These are phyloP conservation scores for Fraxinus quadrangulata DNA, from an alignment of 257 asterid species.

Conservation along the genomic window DNA sequence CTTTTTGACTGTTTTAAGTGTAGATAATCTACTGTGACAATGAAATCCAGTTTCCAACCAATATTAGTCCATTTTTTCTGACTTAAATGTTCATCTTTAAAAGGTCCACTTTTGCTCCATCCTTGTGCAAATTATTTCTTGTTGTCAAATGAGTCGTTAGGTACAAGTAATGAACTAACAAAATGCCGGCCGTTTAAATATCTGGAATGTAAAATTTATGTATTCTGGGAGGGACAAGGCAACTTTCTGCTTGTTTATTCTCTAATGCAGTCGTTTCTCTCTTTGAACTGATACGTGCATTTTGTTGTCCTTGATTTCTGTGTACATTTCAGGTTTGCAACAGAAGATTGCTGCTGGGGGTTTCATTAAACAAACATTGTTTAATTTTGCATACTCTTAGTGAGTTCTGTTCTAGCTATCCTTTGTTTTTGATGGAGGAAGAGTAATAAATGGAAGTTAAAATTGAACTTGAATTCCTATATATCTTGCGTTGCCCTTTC, in stretches of 20 bases:
- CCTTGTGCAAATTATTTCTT: slow-evolving; percentile 7
- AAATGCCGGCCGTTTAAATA: background rate
- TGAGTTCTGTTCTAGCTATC: slow-evolving; percentile 49
- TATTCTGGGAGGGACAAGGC: background rate
- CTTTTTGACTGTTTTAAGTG: slow-evolving; percentile 10
- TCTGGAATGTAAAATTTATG: background rate
- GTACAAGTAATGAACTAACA: background rate
- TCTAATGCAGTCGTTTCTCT: background rate
- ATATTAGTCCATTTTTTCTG: background rate
- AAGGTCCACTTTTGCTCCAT: slow-evolving; percentile 8
- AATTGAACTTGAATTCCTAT: slow-evolving; percentile 14
- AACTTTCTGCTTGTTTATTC: background rate
- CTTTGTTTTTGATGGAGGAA: slow-evolving; percentile 20
- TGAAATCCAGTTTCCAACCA: slow-evolving; percentile 19
- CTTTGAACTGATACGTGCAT: background rate
- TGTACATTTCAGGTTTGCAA: slow-evolving; percentile 67
- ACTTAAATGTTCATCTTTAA: too few species aligned
- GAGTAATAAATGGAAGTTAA: slow-evolving; percentile 6
- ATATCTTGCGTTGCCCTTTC: slow-evolving; percentile 3
- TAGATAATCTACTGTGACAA: slow-evolving; percentile 6
- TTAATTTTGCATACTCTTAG: slow-evolving; percentile 74
- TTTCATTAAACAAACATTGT: slow-evolving; percentile 62
- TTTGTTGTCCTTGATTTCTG: background rate
- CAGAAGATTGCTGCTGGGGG: slow-evolving; percentile 89
- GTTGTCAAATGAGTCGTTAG: background rate